Conservation (phyloP, 495 filamentous ascomycete species). For the Daldinia loculata region DNA sequence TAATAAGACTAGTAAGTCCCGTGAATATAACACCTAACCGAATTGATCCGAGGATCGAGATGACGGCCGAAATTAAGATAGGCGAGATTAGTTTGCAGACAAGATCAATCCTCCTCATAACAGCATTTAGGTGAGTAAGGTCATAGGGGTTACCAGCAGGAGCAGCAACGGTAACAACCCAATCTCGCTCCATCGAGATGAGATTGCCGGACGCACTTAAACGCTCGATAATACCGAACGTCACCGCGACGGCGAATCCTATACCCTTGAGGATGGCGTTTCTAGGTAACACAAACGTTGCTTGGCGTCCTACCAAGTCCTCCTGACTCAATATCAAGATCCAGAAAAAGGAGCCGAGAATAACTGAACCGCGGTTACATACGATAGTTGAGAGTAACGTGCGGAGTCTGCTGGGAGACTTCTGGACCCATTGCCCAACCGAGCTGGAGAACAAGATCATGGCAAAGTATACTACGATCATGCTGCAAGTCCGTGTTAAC, state of each 20-base stretch:
- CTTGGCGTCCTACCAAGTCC: slow-evolving; percentile 31
- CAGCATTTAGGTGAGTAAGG: slow-evolving; percentile 63
- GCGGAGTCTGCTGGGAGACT: slow-evolving; percentile 52
- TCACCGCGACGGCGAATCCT: slow-evolving; percentile 55
- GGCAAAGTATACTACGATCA: slow-evolving; percentile 46
- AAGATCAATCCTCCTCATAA: slow-evolving; percentile 76
- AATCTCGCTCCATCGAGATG: slow-evolving; percentile 72
- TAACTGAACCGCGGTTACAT: slow-evolving; percentile 57
- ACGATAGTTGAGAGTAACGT: slow-evolving; percentile 53
- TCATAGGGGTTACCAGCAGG: slow-evolving; percentile 47
- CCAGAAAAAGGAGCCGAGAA: slow-evolving; percentile 61
- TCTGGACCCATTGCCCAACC: slow-evolving; percentile 59
- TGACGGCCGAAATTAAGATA: slow-evolving; percentile 63
- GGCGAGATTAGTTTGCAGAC: slow-evolving; percentile 74
- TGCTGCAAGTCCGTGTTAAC: slow-evolving; percentile 41
- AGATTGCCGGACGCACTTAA: slow-evolving; percentile 64
- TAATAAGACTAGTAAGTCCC: slow-evolving; percentile 46
- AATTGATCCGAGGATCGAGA: slow-evolving; percentile 54
- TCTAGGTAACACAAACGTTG: slow-evolving; percentile 16
- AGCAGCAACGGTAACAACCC: slow-evolving; percentile 59
- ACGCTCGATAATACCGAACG: slow-evolving; percentile 68
- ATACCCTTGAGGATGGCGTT: slow-evolving; percentile 37
- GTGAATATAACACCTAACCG: slow-evolving; percentile 60
- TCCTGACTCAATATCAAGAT: slow-evolving; percentile 51
- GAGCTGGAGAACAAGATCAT: slow-evolving; percentile 48